Evolutionary conservation across 108 stramenopile species (phyloP), one percentile per base, ranked within the genome.

Genomic region (Nannochloropsis salina): DNA sequence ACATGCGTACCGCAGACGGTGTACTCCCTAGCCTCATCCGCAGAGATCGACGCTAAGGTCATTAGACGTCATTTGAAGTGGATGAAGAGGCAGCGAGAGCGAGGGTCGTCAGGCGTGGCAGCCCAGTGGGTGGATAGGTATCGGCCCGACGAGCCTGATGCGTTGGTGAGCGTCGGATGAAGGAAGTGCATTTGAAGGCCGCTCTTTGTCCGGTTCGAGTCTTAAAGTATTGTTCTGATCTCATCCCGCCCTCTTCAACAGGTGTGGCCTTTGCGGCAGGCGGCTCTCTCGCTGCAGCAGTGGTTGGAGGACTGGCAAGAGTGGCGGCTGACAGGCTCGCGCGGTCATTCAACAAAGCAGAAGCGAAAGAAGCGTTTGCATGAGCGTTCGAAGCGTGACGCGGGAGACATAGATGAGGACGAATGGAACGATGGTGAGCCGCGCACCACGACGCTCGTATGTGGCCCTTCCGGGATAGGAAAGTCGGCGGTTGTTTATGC

Each of bases 401-500:
- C 15, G n/a, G 61, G 6, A 4, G 61, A 74, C 0, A n/a, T n/a
- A n/a, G 82, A 82, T 41, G 83, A 86, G 8, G 82, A 83, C 5
- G 86, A 83, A 42, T 40, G 40, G 11, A 81, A 81, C 15, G 82
- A 74, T 10, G 84, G 44, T 8, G n/a, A 82, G 45, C 80, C 84
- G 45, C 84, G 84, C 81, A 88, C 82, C 88, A 88, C 84, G 84
- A 44, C 81, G 22, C 42, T 88, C 42, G 20, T 88, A 43, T 82
- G 41, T 20, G 88, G 88, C 40, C 81, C 80, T 12, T 9, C 84
- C 8, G 88, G 88, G 40, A 81, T 84, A 18, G 88, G 88, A 51
- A 89, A 89, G 87, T 88, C 89, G 9, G 83, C 83, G 44, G 83
- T 86, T 31, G 88, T 88, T 5, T 88, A 89, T 42, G 88, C 87